Evolutionary conservation across 331 rosid genomes (phyloP), one percentile per base, ranked within the genome.

Genomic region (Acacia concinna): DNA sequence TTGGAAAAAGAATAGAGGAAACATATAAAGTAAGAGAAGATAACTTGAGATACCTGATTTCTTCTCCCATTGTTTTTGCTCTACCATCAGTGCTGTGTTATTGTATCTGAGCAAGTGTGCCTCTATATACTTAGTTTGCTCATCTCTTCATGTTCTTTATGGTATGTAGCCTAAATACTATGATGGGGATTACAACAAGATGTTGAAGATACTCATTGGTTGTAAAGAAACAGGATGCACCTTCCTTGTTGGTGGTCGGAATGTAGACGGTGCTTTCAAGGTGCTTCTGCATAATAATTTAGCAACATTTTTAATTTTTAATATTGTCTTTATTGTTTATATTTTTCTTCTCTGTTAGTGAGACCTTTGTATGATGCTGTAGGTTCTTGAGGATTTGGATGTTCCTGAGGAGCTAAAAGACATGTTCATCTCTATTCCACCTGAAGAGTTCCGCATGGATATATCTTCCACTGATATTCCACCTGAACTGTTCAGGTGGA

Each of bases 381-480:
- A 91, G 99, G 92, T 93, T 81, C 97, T 93, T 59, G 94, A 85
- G 8, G 97, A 93, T 90, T 64, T 95, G 60, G 84, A 90, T 69
- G 79, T 95, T 79, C 97, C 97, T 9, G 93, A 80, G 77, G 96
- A 91, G 83, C 81, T 95, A 40, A 81, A 76, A 74, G 96, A 83
- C 89, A 85, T 93, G 92, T 93, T 95, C 49, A 81, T 95, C 80
- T 79, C 97, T 34, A 88, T 95, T 74, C 97, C 98, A 62, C 75
- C 81, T 41, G 97, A 90, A n/a, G 86, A 84, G 78, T 95, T 93
- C 80, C 94, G 88, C 69, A 63, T 93, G 89, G 97, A 95, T 85
- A 81, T 95, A 69, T 93, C 99, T 65, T 95, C 98, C 89, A 85
- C 93, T 7, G 97, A n/a, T n/a, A n/a, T n/a, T n/a, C n/a, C n/a